phyloP scores from a whole-genome alignment of 306 rosid species.

The Ammopiptanthus mongolicus region DNA sequence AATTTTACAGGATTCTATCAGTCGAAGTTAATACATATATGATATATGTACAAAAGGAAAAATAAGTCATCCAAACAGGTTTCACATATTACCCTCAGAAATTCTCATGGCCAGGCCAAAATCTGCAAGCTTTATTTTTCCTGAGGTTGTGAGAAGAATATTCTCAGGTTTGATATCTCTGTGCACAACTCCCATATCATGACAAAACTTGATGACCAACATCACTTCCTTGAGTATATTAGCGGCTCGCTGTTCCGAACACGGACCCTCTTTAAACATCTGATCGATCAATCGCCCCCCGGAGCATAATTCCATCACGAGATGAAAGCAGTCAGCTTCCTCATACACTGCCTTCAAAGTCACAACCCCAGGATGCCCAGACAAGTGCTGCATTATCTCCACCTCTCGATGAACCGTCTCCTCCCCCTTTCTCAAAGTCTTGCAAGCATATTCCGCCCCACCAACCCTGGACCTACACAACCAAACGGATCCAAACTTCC shows the following conservation, averaged over 20 bases:
- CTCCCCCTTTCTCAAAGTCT: slow-evolving; percentile 65
- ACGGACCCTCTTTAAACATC: slow-evolving; percentile 46
- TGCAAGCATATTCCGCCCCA: slow-evolving; percentile 62
- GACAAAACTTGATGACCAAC: slow-evolving; percentile 71
- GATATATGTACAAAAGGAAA: background rate
- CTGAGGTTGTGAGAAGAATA: slow-evolving; percentile 48
- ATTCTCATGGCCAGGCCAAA: slow-evolving; percentile 74
- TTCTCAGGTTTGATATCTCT: slow-evolving; percentile 81
- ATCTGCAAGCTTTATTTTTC: slow-evolving; percentile 77
- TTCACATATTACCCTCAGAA: slow-evolving; percentile 42
- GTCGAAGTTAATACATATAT: background rate
- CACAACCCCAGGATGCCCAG: slow-evolving; percentile 78
- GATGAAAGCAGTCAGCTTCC: slow-evolving; percentile 62
- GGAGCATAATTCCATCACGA: slow-evolving; percentile 74
- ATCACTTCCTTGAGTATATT: slow-evolving; percentile 66
- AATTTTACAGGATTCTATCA: background rate
- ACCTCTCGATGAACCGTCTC: slow-evolving; percentile 76
- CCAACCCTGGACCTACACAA: slow-evolving; percentile 42
- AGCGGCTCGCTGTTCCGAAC: slow-evolving; percentile 63
- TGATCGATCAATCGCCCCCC: slow-evolving; percentile 68
- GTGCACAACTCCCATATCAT: slow-evolving; percentile 90
- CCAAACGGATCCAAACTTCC: slow-evolving; percentile 69
- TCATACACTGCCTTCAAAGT: slow-evolving; percentile 74
- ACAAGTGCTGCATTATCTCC: slow-evolving; percentile 87
- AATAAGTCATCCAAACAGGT: background rate